These are phyloP conservation scores for Eragrostis curvula DNA, from an alignment of 176 grass and related monocot genomes.

Conservation along the genomic window DNA sequence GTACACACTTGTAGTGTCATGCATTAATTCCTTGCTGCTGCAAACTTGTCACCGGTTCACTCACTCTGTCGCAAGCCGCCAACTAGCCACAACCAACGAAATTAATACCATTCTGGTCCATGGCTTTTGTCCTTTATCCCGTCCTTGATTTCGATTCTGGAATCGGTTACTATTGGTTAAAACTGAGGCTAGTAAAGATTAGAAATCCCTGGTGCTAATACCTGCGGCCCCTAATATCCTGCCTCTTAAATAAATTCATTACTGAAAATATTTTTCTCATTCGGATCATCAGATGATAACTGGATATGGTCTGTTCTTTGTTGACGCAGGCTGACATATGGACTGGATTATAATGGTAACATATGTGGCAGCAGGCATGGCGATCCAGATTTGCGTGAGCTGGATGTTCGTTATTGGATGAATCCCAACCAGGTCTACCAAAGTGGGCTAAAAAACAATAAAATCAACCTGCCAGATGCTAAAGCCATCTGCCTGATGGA, in stretches of 20 bases:
- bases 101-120: slow-evolving; percentile 6
- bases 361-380: slow-evolving; percentile 76
- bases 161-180: no score
- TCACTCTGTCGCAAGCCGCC: not conserved
- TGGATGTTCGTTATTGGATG: slow-evolving; percentile 82
- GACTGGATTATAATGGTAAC: slow-evolving; percentile 95
- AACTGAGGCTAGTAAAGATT: slow-evolving; percentile 2
- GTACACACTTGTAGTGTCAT: not conserved
- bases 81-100: not conserved
- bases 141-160: not conserved
- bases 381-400: slow-evolving; percentile 67
- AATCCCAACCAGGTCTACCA: slow-evolving; percentile 97
- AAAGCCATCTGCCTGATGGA: slow-evolving; percentile 94
- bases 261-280: not conserved
- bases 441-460: slow-evolving; percentile 68
- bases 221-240: not conserved
- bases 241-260: slow-evolving; percentile 8
- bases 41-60: not conserved
- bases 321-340: slow-evolving; percentile 71
- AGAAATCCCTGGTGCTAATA: not conserved
- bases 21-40: not conserved
- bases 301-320: slow-evolving; percentile 8
- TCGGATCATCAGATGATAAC: not conserved
- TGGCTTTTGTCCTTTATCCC: not conserved
- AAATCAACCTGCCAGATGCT: slow-evolving; percentile 67